Conservation (phyloP, 371 early-diverging fungal genomes). For the Sanchytrium tribonematis region DNA sequence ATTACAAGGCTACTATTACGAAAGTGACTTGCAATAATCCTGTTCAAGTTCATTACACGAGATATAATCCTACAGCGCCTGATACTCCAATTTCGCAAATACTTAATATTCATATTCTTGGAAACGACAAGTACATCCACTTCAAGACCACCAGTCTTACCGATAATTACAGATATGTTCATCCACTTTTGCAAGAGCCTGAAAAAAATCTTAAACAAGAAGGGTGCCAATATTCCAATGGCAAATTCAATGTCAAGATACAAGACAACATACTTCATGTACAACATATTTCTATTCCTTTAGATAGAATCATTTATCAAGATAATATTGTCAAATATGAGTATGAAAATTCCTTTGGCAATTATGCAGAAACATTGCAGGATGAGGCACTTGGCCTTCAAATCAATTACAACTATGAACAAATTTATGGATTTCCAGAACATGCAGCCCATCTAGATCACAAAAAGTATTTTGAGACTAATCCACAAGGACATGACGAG, state of each 20-base stretch:
- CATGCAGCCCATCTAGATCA: slow-evolving; percentile 58
- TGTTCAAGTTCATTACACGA: background rate
- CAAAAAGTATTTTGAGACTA: slow-evolving; percentile 33
- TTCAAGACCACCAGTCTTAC: background rate
- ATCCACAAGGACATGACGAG: slow-evolving; percentile 35
- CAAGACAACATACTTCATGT: background rate
- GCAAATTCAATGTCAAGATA: background rate
- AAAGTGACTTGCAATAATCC: background rate
- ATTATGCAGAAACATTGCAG: background rate
- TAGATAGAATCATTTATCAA: background rate
- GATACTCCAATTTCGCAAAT: no score
- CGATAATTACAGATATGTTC: background rate
- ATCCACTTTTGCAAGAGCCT: background rate
- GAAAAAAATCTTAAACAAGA: background rate
- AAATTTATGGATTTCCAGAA: slow-evolving; percentile 74
- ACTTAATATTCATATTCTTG: background rate
- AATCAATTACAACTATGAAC: background rate
- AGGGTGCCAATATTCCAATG: background rate
- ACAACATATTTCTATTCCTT: background rate
- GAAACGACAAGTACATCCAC: background rate
- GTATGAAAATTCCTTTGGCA: background rate
- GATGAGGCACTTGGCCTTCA: background rate
- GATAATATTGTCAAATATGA: background rate
- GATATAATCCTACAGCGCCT: background rate
- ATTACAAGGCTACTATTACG: background rate